These are phyloP conservation scores for Angomonas ambiguus DNA, from an alignment of 208 protist species.

Conservation along the genomic window DNA sequence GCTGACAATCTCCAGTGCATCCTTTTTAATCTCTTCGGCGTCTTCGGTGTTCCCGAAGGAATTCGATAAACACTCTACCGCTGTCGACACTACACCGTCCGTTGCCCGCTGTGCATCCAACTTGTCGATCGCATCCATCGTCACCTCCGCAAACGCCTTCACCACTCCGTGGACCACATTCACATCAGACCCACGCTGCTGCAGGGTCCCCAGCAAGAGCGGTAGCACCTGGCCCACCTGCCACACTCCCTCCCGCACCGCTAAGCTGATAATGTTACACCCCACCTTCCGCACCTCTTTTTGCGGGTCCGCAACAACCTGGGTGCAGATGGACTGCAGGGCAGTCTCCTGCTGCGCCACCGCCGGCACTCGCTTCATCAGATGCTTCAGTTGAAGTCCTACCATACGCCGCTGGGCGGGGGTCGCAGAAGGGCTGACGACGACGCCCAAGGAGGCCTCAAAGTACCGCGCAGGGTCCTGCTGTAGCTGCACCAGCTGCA, in stretches of 20 bases:
- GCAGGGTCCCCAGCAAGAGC: constrained; percentile 31
- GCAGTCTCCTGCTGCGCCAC: constrained; percentile 47
- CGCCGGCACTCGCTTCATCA: constrained; percentile 37
- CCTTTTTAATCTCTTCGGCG: constrained; percentile 1
- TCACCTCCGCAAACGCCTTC: constrained; percentile 67
- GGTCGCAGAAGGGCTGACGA: constrained; percentile 34
- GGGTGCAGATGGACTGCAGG: constrained; percentile 45
- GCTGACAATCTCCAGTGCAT: constrained; percentile 41
- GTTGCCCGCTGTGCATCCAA: constrained; percentile 58
- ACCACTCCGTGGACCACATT: constrained; percentile 65
- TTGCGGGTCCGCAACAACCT: constrained; percentile 57
- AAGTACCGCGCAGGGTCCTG: constrained; percentile 49
- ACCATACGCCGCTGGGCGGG: constrained; percentile 50
- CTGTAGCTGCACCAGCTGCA: constrained; percentile 55
- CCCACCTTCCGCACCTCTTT: constrained; percentile 66
- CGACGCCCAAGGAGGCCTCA: constrained; percentile 52
- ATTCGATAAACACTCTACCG: constrained; percentile 39
- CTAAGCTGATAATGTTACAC: constrained; percentile 64
- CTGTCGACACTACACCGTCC: constrained; percentile 34
- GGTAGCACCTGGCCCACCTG: constrained; percentile 40
- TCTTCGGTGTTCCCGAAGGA: constrained; percentile 14
- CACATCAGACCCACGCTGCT: constrained; percentile 27
- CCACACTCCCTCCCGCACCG: constrained; percentile 72
- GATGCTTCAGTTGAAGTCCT: constrained; percentile 75
- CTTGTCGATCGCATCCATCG: constrained; percentile 55